Evolutionary conservation across 2,329 filamentous ascomycete species (phyloP).

Genomic region (Calonectria multiphialidica): DNA sequence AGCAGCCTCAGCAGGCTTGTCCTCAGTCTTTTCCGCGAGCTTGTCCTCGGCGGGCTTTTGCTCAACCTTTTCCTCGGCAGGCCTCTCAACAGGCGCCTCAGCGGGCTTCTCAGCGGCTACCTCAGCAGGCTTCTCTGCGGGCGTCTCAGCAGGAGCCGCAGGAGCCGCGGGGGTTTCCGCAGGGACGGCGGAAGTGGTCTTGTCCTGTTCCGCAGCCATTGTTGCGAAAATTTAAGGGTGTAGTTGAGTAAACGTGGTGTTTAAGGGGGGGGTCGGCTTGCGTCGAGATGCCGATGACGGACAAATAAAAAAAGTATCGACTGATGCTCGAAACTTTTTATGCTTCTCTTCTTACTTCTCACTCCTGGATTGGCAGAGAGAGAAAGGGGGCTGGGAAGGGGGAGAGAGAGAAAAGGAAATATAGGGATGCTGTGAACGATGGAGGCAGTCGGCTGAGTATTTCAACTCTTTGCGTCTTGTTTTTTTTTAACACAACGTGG

Average conservation of each 20-base stretch:
- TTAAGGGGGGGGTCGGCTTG: not conserved
- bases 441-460: not conserved
- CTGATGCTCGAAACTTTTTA: not conserved
- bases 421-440: not conserved
- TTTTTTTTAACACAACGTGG: not conserved
- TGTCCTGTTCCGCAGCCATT: slow-evolving; percentile 48
- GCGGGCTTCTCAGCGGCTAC: not conserved
- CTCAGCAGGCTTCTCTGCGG: not conserved
- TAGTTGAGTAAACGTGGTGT: not conserved
- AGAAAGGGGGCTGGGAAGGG: not conserved
- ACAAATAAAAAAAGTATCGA: not conserved
- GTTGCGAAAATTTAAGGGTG: not conserved
- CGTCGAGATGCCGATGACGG: slow-evolving; percentile 9
- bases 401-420: not conserved
- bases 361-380: not conserved
- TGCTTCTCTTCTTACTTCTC: not conserved
- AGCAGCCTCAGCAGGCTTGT: slow-evolving; percentile 8
- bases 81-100: slow-evolving; percentile 14
- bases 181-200: slow-evolving; percentile 29
- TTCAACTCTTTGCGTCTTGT: not conserved
- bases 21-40: slow-evolving; percentile 2
- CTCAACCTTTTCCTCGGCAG: slow-evolving; percentile 29
- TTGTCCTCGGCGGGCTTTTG: not conserved
- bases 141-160: slow-evolving; percentile 27
- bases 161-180: slow-evolving; percentile 20